Evolutionary conservation across 2,329 filamentous ascomycete species (phyloP).

Genomic region (Alternaria alternata): DNA sequence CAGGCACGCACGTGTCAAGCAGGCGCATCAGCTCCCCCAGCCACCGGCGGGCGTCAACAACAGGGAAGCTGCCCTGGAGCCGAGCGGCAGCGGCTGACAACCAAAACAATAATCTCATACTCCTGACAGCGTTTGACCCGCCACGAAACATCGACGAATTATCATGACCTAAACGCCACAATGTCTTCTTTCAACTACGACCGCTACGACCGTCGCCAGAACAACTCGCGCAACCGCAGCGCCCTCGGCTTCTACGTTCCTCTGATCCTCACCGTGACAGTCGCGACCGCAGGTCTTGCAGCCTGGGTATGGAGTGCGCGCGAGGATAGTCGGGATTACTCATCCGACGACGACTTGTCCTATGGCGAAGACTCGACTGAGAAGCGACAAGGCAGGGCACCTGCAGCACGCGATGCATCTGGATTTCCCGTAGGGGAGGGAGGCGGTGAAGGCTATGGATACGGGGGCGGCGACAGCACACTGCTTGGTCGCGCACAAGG

Average conservation of each 20-base stretch:
- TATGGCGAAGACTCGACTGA: constrained; percentile 53
- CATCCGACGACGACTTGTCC: constrained; percentile 58
- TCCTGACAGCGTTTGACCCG: constrained; percentile 12
- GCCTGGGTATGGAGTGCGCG: constrained; percentile 96
- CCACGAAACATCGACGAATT: constrained; percentile 21
- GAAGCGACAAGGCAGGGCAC: constrained; percentile 31
- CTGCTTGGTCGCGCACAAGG: constrained; percentile 82
- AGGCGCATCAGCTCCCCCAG: constrained; percentile 7
- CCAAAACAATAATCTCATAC: constrained; percentile 2
- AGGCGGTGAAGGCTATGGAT: constrained; percentile 24
- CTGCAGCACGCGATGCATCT: constrained; percentile 26
- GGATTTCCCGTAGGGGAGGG: constrained; percentile 38
- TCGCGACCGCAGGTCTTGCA: constrained; percentile 84
- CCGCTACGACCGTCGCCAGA: constrained; percentile 58
- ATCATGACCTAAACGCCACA: constrained; percentile 24
- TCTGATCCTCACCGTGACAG: constrained; percentile 82
- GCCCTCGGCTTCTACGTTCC: constrained; percentile 87
- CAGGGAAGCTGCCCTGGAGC: constrained; percentile 9
- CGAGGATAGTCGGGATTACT: constrained; percentile 74
- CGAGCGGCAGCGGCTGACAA: constrained; percentile 10
- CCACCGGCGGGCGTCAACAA: constrained; percentile 13
- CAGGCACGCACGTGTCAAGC: constrained; percentile 17
- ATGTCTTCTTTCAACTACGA: constrained; percentile 63
- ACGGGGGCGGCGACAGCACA: constrained; percentile 60
- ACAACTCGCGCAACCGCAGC: constrained; percentile 62